Evolutionary conservation across 768 basidiomycete genomes (phyloP).

Genomic region (Kwoniella europaea): DNA sequence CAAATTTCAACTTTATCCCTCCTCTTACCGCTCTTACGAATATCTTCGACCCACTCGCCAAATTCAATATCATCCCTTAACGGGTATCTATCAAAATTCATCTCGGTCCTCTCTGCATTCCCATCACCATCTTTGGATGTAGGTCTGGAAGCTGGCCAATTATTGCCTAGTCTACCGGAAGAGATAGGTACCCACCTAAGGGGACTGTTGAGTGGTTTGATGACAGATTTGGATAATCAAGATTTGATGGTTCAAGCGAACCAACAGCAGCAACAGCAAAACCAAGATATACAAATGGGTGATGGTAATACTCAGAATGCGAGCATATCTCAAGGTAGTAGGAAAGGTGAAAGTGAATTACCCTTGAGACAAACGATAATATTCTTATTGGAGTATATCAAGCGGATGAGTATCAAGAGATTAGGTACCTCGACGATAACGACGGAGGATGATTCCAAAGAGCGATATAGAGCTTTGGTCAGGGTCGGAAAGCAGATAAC

Average conservation of each 20-base stretch:
- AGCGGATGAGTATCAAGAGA: conserved; percentile 1
- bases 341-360: background rate
- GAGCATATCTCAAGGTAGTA: background rate
- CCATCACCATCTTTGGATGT: conserved; percentile 49
- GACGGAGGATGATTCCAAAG: background rate
- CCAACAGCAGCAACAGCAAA: background rate
- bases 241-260: background rate
- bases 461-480: background rate
- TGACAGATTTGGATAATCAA: conserved; percentile 45
- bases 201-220: conserved; percentile 38
- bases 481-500: conserved; percentile 7
- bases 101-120: conserved; percentile 34
- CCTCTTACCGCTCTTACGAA: conserved; percentile 36
- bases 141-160: conserved; percentile 41
- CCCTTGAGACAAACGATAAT: conserved; percentile 11
- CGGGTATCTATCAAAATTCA: conserved; percentile 9
- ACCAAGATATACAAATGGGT: conserved; percentile 8
- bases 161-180: conserved; percentile 39
- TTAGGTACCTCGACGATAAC: no score
- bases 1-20: conserved; percentile 29
- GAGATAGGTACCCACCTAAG: conserved; percentile 36
- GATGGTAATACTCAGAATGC: conserved; percentile 1
- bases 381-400: conserved; percentile 16
- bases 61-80: conserved; percentile 24
- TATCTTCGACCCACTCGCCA: conserved; percentile 26